phyloP scores from a whole-genome alignment of 331 rosid genomes.

The Pyrus hybrid region DNA sequence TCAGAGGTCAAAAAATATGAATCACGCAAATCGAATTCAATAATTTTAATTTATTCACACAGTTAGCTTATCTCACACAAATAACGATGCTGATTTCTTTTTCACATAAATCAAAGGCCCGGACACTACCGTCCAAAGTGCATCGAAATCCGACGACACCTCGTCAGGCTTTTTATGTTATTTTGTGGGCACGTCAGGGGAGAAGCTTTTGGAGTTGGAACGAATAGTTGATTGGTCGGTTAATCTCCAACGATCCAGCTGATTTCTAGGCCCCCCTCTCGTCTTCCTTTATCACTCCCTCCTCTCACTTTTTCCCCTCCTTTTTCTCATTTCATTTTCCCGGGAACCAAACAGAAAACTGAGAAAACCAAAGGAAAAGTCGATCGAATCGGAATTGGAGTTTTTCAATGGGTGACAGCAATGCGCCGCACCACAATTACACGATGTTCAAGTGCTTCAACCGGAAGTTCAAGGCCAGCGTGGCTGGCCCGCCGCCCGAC shows the following conservation, averaged over 20 bases:
- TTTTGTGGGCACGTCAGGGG: not conserved
- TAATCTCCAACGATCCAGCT: not conserved
- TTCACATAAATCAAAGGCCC: too few species aligned
- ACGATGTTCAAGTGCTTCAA: slow-evolving; percentile 38
- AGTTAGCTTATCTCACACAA: too few species aligned
- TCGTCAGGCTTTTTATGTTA: not conserved
- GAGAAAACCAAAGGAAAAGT: not conserved
- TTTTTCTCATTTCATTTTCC: not conserved
- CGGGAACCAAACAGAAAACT: not conserved
- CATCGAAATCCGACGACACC: too few species aligned
- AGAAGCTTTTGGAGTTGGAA: not conserved
- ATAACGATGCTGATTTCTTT: too few species aligned
- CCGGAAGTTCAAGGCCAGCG: slow-evolving; percentile 35
- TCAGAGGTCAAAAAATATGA: rapidly evolving
- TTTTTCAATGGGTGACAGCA: not conserved
- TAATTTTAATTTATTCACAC: rapidly evolving
- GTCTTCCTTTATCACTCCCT: not conserved
- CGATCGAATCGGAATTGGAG: not conserved
- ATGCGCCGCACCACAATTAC: slow-evolving; percentile 24
- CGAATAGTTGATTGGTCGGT: not conserved
- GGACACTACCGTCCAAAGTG: too few species aligned
- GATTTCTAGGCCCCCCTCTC: not conserved
- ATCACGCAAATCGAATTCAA: too few species aligned
- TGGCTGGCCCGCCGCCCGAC: slow-evolving; percentile 37
- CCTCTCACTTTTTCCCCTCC: not conserved